Evolutionary conservation across 768 basidiomycete genomes (phyloP), one percentile per base, ranked within the genome.

Genomic region (Lentinus brumalis): DNA sequence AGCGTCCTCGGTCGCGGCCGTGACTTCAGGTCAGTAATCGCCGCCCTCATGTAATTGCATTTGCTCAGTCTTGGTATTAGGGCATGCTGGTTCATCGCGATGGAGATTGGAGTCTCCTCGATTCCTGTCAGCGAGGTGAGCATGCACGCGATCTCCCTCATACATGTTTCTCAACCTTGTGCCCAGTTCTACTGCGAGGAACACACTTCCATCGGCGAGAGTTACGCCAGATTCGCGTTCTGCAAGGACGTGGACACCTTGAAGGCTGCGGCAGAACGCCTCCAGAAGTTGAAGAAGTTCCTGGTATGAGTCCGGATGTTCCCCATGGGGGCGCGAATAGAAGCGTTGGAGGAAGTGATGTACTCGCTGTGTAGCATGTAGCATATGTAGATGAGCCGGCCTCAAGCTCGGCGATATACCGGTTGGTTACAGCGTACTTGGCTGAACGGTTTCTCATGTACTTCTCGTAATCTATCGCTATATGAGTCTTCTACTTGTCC

Each of bases 71-170:
- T 57, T 56, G 65, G 69, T 38, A 54, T 18, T 57, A 95, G 92
- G 71, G 91, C 90, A n/a, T 89, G 89, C 71, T 98, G 96, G 96
- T 96, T 95, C 78, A 89, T 97, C 64, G 94, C 94, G 2, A 79
- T 88, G 73, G 91, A 95, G 72, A 74, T 96, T 45, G 92, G 93
- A 7, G 94, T 98, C 21, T 96, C 94, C 35, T 87, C 91, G 6
- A 97, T 98, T 61, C 95, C 95, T 12, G 93, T 95, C 60, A 96
- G 94, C 82, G 94, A 96, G 83, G 94, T 94, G 74, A 68, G 83
- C 69, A 26, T 49, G 21, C 46, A 12, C 21, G 46, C 14, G 29
- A 18, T 30, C 0, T 26, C 12, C 21, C 18, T 4, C 8, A 7
- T 21, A 53, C 16, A 29, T 41, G 31, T 49, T 12, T 39, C 29